Conservation (phyloP, 306 rosid species). For the Vigna unguiculata region DNA sequence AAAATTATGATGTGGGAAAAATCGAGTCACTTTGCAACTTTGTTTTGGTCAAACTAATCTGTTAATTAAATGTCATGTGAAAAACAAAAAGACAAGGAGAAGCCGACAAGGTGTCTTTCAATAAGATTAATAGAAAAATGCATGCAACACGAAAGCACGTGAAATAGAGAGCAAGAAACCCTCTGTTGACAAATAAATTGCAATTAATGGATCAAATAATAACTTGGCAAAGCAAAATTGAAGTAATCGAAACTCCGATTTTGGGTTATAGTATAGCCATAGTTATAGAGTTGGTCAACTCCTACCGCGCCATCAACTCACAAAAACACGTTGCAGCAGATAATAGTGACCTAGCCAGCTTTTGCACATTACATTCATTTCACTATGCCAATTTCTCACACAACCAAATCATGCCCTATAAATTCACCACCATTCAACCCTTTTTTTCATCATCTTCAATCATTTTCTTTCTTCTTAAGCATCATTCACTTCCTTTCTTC, state of each 20-base stretch:
- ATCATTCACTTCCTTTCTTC: neutral
- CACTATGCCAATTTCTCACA: neutral
- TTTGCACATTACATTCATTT: no score
- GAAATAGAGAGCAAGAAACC: no score
- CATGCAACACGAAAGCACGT: neutral
- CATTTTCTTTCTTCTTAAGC: neutral
- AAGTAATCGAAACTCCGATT: neutral
- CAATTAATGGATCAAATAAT: neutral
- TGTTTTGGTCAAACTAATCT: neutral
- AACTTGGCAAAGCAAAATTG: neutral
- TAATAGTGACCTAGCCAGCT: neutral
- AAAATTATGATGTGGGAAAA: neutral
- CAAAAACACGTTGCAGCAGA: constrained; percentile 3
- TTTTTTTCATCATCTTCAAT: neutral
- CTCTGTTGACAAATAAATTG: no score
- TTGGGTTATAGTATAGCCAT: neutral
- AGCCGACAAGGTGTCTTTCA: neutral
- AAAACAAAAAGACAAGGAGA: neutral
- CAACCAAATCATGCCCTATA: neutral
- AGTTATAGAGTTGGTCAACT: no score
- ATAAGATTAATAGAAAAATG: neutral
- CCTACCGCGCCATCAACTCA: neutral
- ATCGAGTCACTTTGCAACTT: neutral
- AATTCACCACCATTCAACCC: neutral
- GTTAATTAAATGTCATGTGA: neutral